Conservation (phyloP, 306 rosid genomes). For the Inga leiocalycina region DNA sequence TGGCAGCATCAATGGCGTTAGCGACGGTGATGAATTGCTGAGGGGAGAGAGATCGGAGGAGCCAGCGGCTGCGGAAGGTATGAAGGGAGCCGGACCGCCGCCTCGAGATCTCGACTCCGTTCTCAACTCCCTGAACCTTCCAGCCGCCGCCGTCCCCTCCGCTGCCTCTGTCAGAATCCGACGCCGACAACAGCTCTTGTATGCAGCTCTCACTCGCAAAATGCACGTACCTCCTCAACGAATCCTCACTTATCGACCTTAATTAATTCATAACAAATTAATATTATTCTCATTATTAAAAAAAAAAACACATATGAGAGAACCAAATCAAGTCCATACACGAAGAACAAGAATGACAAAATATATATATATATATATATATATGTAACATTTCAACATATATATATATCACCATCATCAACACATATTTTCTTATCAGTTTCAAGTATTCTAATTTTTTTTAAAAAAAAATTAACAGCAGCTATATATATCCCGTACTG, state of each 20-base stretch:
- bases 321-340: neutral
- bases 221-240: conserved; percentile 71
- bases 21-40: conserved; percentile 82
- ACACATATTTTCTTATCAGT: neutral
- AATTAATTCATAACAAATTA: neutral
- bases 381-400: too few species aligned
- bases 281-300: neutral
- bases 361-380: too few species aligned
- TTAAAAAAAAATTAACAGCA: neutral
- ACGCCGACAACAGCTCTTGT: conserved; percentile 79
- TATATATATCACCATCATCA: neutral
- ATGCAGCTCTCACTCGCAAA: conserved; percentile 87
- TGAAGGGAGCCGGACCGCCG: conserved; percentile 76
- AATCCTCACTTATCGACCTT: conserved; percentile 95
- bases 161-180: conserved; percentile 58
- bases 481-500: neutral
- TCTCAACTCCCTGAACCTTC: conserved; percentile 67
- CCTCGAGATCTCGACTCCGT: conserved; percentile 81
- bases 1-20: conserved; percentile 90
- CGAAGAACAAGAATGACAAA: neutral
- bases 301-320: neutral
- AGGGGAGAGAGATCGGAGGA: conserved; percentile 68
- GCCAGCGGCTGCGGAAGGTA: conserved; percentile 81
- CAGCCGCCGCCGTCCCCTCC: conserved; percentile 62
- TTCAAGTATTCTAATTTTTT: neutral